Evolutionary conservation across 1,284 basidiomycete species (phyloP), one percentile per base, ranked within the genome.

Genomic region (Leucoagaricus sp.): DNA sequence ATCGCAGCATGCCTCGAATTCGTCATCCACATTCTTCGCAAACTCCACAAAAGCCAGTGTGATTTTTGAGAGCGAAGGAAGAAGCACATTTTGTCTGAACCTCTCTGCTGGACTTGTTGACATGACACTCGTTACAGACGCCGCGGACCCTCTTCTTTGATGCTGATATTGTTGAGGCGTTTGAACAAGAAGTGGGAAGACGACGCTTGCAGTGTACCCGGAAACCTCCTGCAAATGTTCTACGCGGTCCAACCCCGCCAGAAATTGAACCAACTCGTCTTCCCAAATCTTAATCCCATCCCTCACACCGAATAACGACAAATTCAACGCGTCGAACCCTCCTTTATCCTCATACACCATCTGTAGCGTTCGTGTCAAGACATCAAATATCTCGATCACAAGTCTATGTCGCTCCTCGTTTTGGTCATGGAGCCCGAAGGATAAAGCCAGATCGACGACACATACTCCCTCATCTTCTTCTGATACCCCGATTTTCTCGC

Each of bases 1-100:
- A 28, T 55, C 54, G 17, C 54, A 55, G 15, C 46, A 55, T 17
- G 34, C 54, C 28, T 55, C 54, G 23, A 55, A 55, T 40, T 55
- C 54, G 34, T 55, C 54, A 25, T 55, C 54, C n/a, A 55, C 54
- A 49, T 55, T 49, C 29, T 47, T 49, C 19, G 36, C 45, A 40
- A 55, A 55, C 25, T 55, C 54, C 19, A 55, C 54, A 38, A 55
- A 55, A 19, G 54, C 54, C 15, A 55, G 40, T 1, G 54, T 55
- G 15, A 55, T 25, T 29, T 40, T 46, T 23, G 48, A 40, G 31
- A 55, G 47, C 25, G 54, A 49, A 17, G 54, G 54, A 10, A 55
- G n/a, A 40, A 55, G 47, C n/a, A 55, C 47, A 36, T 42, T 49
- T 26, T 48, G 53, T 13, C 53, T 55, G 45, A 19, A 55, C 36